Evolutionary conservation across 129 eudicot species (phyloP), one percentile per base, ranked within the genome.

Genomic region (Flaveria ramosissima): DNA sequence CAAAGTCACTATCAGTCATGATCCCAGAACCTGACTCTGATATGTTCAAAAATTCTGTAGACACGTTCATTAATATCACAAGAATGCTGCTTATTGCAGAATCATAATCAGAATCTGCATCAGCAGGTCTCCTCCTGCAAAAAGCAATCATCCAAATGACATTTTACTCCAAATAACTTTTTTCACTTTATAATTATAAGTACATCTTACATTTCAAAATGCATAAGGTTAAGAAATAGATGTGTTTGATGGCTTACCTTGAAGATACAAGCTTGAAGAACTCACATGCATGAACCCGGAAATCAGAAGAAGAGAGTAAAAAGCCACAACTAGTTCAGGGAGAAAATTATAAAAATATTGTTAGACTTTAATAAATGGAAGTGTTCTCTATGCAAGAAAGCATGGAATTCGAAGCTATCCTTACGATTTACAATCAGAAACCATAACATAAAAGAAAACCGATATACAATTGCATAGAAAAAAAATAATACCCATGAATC

Each of bases 241-340:
- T 36, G n/a, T 9, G 17, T 55, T 61, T 48, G 48, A 59, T 32
- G 46, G 81, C 76, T 61, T 87, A 93, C 98, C 98, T 94, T 61
- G 90, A 83, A 63, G 97, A 86, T 59, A 94, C 90, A 63, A 91
- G 93, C 86, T 94, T 94, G 84, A 94, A 94, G 81, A 94, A 89
- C 81, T 91, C 96, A 48, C 96, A 87, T 47, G 99, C 99, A 79
- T 86, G 94, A 86, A 94, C 90, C 59, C 97, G 96, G 75, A 91
- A 91, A 87, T 94, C 97, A 17, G 93, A 96, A 73, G 97, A 87
- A 76, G 90, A 85, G 65, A 94, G 96, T 73, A 94, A 86, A 81
- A 87, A 82, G 39, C 93, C 96, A 77, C 99, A 94, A 45, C 99
- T 91, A 86, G 70, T 74, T 9, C 39, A 62, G 39, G 21, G 62